Percentiles rank a stretch among this genome's conserved stretches.
Conservation (phyloP, 116 monocot genomes). For the Iris pallida region DNA sequence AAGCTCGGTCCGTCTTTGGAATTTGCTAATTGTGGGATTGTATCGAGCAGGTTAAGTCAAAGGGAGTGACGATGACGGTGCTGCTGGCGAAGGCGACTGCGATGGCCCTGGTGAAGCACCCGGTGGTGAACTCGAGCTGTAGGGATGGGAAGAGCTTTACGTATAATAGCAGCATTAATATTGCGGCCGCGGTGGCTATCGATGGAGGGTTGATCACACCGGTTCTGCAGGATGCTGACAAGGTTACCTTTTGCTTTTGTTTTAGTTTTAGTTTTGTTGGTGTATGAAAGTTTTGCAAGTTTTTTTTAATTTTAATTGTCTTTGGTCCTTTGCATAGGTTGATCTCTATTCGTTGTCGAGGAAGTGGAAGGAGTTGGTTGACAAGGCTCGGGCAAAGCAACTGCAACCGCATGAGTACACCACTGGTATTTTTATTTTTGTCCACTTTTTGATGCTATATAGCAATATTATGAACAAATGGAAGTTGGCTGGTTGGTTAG, state of each 20-base stretch:
- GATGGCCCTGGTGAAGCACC: conserved; percentile 72
- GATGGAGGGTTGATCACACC: conserved; percentile 97
- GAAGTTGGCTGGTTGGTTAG: background rate
- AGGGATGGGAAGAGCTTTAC: conserved; percentile 96
- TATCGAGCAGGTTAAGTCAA: conserved; percentile 68
- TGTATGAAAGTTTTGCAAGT: conserved; percentile 2
- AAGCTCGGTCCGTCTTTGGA: background rate
- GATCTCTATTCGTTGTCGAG: conserved; percentile 92
- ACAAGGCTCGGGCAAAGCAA: conserved; percentile 92
- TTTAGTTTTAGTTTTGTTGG: background rate
- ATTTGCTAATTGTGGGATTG: conserved; percentile 7
- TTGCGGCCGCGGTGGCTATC: conserved; percentile 93
- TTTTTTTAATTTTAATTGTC: background rate
- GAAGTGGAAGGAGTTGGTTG: conserved; percentile 98
- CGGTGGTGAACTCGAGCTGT: conserved; percentile 85
- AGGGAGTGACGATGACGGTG: conserved; percentile 96
- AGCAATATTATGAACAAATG: background rate
- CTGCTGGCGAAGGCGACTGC: conserved; percentile 90
- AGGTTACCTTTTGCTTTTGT: conserved; percentile 37
- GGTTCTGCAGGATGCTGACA: conserved; percentile 90
- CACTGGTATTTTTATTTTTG: conserved; percentile 42
- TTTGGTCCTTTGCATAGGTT: conserved; percentile 33
- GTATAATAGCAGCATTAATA: conserved; percentile 84
- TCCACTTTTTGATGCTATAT: background rate
- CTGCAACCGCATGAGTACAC: conserved; percentile 93